Percentiles rank a stretch among this genome's conserved stretches.
Evolutionary conservation across 331 rosid species (phyloP).

Genomic region (Acacia concinna): DNA sequence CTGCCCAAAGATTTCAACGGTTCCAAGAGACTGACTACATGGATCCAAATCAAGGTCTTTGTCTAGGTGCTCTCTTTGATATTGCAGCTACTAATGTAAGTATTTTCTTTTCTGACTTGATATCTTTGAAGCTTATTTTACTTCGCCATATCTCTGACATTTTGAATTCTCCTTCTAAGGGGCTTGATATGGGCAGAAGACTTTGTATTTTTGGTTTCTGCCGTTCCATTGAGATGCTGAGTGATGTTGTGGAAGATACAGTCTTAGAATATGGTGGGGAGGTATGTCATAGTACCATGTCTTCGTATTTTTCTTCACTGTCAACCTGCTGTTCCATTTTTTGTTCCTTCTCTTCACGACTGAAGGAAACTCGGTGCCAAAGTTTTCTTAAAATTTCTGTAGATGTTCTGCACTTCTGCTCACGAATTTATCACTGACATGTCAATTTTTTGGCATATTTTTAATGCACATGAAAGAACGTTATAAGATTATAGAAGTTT

Average conservation of each 20-base stretch:
- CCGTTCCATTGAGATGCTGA: constrained; percentile 97
- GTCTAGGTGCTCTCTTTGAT: constrained; percentile 92
- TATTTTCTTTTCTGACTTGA: constrained; percentile 9
- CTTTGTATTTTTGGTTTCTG: constrained; percentile 95
- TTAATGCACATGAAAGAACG: not conserved
- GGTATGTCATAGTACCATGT: constrained; percentile 48
- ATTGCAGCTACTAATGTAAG: constrained; percentile 95
- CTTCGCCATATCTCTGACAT: constrained; percentile 11
- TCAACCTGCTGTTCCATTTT: not conserved
- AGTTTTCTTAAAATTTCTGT: constrained; percentile 12
- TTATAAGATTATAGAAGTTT: constrained; percentile 1
- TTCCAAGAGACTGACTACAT: constrained; percentile 89
- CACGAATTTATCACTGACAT: not conserved
- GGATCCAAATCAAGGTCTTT: constrained; percentile 88
- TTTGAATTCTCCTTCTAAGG: constrained; percentile 53
- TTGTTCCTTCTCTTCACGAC: constrained; percentile 14
- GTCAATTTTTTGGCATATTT: not conserved
- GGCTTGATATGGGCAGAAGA: constrained; percentile 90
- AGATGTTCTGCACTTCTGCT: constrained; percentile 14
- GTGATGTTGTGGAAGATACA: constrained; percentile 95
- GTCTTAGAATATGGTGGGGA: constrained; percentile 97
- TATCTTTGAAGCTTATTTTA: not conserved
- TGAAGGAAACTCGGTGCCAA: constrained; percentile 6
- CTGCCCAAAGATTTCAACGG: constrained; percentile 57
- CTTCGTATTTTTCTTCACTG: constrained; percentile 11